phyloP scores from a whole-genome alignment of 768 basidiomycete species.

The Lyophyllum shimeji region DNA sequence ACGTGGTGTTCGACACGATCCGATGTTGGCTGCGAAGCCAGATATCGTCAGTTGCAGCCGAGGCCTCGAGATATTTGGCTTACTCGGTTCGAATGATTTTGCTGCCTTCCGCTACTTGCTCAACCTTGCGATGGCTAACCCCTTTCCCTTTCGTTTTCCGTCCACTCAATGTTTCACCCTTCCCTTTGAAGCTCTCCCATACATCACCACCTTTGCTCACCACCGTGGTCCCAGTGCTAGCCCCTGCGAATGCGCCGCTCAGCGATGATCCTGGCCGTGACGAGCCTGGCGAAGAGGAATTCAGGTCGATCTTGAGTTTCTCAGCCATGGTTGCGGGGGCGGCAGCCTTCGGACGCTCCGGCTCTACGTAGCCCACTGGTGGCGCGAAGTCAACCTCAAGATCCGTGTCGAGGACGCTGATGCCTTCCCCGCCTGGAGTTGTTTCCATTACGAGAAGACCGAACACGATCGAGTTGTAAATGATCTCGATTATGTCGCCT shows the following conservation, averaged over 20 bases:
- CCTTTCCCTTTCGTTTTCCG: constrained; percentile 96
- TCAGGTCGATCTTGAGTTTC: constrained; percentile 92
- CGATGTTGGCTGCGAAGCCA: constrained; percentile 63
- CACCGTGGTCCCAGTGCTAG: constrained; percentile 42
- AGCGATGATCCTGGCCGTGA: constrained; percentile 78
- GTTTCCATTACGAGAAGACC: constrained; percentile 96
- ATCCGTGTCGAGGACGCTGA: constrained; percentile 91
- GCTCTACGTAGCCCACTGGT: constrained; percentile 93
- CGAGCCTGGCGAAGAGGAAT: constrained; percentile 83
- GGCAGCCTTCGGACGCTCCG: constrained; percentile 79
- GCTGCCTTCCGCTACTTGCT: constrained; percentile 76
- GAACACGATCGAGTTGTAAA: constrained; percentile 95
- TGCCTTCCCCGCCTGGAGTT: constrained; percentile 82
- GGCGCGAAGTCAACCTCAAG: constrained; percentile 97
- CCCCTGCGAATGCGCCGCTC: constrained; percentile 62
- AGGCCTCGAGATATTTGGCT: constrained; percentile 28
- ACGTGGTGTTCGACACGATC: constrained; percentile 77
- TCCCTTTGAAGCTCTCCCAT: constrained; percentile 97
- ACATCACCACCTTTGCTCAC: constrained; percentile 78
- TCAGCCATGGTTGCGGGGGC: constrained; percentile 92
- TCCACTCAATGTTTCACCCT: constrained; percentile 87
- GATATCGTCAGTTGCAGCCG: constrained; percentile 14
- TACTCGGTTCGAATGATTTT: constrained; percentile 92
- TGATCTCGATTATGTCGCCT: constrained; percentile 97
- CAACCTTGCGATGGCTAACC: constrained; percentile 77